These are phyloP conservation scores for Apiospora hydei DNA, from an alignment of 2,329 filamentous ascomycete species.

Conservation along the genomic window DNA sequence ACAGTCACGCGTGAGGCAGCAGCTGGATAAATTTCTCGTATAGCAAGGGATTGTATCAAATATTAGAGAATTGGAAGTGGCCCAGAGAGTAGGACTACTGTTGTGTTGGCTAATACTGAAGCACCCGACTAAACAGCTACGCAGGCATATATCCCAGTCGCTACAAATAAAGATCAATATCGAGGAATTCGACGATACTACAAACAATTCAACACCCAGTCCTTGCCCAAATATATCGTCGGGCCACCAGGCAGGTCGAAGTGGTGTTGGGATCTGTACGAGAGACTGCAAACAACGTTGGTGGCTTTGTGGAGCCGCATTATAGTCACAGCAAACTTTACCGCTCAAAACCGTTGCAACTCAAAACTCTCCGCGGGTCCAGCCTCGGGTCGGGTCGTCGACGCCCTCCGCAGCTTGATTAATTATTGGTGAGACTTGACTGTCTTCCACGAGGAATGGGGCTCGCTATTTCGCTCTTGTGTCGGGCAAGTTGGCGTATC, in stretches of 20 bases:
- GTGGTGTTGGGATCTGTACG: neutral
- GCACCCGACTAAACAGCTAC: neutral
- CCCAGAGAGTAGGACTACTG: neutral
- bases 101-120: neutral
- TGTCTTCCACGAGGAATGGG: neutral
- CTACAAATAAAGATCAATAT: neutral
- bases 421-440: neutral
- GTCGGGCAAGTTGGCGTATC: no score
- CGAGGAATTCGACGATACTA: neutral
- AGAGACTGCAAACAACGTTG: neutral
- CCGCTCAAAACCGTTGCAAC: neutral
- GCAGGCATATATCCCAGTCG: neutral
- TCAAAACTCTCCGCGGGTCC: neutral
- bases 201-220: neutral
- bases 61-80: neutral
- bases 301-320: neutral
- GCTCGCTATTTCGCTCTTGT: neutral
- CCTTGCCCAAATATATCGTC: no score
- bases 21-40: neutral
- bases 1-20: neutral
- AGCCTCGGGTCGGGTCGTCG: neutral
- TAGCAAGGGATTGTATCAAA: neutral
- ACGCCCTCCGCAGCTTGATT: neutral
- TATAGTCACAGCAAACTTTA: neutral
- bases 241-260: neutral